Conservation (phyloP, 345 rosid genomes). For the Cardiospermum halicacabum region DNA sequence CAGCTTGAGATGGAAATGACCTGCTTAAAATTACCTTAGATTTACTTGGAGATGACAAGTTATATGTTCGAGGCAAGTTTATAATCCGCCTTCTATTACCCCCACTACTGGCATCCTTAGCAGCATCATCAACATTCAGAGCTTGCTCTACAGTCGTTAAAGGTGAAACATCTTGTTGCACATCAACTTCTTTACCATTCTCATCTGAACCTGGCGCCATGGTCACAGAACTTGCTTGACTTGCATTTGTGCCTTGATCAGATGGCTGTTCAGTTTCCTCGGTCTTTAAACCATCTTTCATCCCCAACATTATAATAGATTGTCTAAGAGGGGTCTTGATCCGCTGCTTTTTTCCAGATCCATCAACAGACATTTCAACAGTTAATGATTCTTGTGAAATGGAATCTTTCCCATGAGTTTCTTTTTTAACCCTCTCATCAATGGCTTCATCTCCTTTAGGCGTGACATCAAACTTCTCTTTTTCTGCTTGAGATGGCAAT, state of each 20-base stretch:
- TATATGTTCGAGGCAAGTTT: slow-evolving; percentile 47
- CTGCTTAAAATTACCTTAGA: slow-evolving; percentile 40
- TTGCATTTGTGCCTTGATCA: slow-evolving; percentile 24
- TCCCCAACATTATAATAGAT: slow-evolving; percentile 23
- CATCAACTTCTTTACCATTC: slow-evolving; percentile 24
- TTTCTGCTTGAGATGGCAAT: slow-evolving; percentile 33
- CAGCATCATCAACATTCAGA: slow-evolving; percentile 31
- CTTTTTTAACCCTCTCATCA: slow-evolving; percentile 16
- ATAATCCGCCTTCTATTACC: slow-evolving; percentile 56
- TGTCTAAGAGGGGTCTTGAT: slow-evolving; percentile 18
- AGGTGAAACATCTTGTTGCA: slow-evolving; percentile 32
- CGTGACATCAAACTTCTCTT: slow-evolving; percentile 56
- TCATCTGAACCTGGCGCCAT: slow-evolving; percentile 32
- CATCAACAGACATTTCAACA: slow-evolving; percentile 26
- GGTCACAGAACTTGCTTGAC: slow-evolving; percentile 33
- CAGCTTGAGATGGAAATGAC: slow-evolving; percentile 36
- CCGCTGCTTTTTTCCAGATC: slow-evolving; percentile 18
- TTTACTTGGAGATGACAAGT: slow-evolving; percentile 39
- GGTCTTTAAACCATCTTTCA: slow-evolving; percentile 21
- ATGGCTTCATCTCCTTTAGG: slow-evolving; percentile 35
- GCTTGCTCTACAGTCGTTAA: slow-evolving; percentile 26
- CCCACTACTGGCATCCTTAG: slow-evolving; percentile 36
- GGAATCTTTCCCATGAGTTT: slow-evolving; percentile 17
- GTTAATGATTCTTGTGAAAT: slow-evolving; percentile 26
- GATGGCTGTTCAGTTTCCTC: slow-evolving; percentile 28